phyloP scores from a whole-genome alignment of 2,329 filamentous ascomycete species.

The Fonsecaea erecta region DNA sequence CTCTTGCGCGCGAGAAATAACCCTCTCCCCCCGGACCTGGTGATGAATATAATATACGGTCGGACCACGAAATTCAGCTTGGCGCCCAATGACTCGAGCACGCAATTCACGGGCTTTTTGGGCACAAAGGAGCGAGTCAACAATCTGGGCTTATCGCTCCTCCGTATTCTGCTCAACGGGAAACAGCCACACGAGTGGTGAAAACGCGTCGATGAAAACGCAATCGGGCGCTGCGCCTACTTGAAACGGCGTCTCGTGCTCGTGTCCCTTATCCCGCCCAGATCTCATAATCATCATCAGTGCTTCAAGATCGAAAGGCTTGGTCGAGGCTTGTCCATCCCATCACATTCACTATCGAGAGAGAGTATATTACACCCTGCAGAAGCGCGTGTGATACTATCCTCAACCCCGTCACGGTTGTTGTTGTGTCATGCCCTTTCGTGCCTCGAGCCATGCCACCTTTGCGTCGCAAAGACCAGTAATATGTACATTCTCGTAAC shows the following conservation, averaged over 20 bases:
- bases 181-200: neutral
- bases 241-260: neutral
- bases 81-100: neutral
- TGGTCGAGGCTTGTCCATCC: conserved; percentile 3
- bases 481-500: conserved; percentile 26
- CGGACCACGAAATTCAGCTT: neutral
- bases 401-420: conserved; percentile 4
- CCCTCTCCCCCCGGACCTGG: conserved; percentile 1
- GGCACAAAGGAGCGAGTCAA: neutral
- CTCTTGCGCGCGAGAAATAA: conserved; percentile 9
- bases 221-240: neutral
- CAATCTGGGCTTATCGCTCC: neutral
- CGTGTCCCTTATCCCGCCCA: neutral
- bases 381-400: neutral
- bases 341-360: conserved; percentile 1
- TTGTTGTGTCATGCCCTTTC: conserved; percentile 14
- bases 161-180: neutral
- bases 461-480: conserved; percentile 14
- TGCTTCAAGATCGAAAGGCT: neutral
- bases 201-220: neutral
- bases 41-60: neutral
- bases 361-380: neutral
- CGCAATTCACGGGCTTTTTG: conserved; percentile 8
- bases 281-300: neutral
- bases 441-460: conserved; percentile 5